These are phyloP conservation scores for Epichloe amarillans DNA, from an alignment of 2,329 filamentous ascomycete species.

Conservation along the genomic window DNA sequence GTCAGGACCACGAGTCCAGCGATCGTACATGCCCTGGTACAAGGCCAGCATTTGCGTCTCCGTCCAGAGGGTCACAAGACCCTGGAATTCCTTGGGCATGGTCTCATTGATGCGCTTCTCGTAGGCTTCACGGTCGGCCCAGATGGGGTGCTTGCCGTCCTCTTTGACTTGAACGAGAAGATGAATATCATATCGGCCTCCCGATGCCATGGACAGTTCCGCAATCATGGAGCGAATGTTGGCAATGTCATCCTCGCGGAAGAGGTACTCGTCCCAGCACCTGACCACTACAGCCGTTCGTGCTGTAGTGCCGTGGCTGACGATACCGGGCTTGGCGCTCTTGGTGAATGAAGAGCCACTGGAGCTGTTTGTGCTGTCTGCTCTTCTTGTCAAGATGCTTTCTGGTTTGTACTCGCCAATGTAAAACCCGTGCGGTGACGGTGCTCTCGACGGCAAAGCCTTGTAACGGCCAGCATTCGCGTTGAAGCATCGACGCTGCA, in stretches of 20 bases:
- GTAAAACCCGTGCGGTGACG: slow-evolving; percentile 37
- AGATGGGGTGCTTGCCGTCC: slow-evolving; percentile 61
- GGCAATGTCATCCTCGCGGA: slow-evolving; percentile 67
- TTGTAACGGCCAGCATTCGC: slow-evolving; percentile 60
- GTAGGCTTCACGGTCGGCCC: slow-evolving; percentile 60
- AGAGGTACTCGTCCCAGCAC: slow-evolving; percentile 69
- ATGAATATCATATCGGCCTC: slow-evolving; percentile 77
- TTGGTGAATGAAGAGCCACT: background rate
- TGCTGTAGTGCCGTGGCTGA: slow-evolving; percentile 13
- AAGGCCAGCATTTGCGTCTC: slow-evolving; percentile 84
- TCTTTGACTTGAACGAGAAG: slow-evolving; percentile 74
- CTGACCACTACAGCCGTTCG: slow-evolving; percentile 67
- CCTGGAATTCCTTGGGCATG: slow-evolving; percentile 73
- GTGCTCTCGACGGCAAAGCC: slow-evolving; percentile 25
- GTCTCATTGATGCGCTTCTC: slow-evolving; percentile 51
- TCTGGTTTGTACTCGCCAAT: slow-evolving; percentile 13
- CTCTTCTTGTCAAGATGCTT: background rate
- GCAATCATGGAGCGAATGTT: slow-evolving; percentile 74
- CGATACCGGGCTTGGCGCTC: slow-evolving; percentile 2
- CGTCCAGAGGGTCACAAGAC: slow-evolving; percentile 84
- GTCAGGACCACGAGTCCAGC: slow-evolving; percentile 49
- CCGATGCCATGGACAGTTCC: slow-evolving; percentile 67
- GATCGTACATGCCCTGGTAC: slow-evolving; percentile 77
- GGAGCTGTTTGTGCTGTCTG: background rate
- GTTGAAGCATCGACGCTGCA: slow-evolving; percentile 59